Conservation (phyloP, 768 basidiomycete genomes). For the Naganishia kalamii region DNA sequence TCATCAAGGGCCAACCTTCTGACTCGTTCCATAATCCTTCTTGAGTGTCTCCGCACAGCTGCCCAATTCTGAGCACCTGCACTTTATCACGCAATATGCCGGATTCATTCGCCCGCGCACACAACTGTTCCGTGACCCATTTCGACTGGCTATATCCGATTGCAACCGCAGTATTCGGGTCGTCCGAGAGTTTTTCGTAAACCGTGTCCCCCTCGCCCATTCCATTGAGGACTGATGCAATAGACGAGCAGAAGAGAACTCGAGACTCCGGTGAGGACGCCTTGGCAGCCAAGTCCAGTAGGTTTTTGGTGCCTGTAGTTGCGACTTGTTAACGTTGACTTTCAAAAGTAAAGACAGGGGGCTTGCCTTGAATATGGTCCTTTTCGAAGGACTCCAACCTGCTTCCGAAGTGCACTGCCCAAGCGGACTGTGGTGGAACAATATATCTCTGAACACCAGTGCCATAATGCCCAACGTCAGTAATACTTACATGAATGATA, state of each 20-base stretch:
- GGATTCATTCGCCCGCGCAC: conserved; percentile 25
- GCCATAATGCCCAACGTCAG: neutral
- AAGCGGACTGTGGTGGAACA: conserved; percentile 33
- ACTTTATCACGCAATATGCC: conserved; percentile 22
- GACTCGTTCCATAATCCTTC: conserved; percentile 43
- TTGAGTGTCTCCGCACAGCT: conserved; percentile 43
- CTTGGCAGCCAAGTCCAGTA: conserved; percentile 27
- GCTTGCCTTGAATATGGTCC: conserved; percentile 36
- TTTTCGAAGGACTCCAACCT: conserved; percentile 37
- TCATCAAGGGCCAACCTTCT: conserved; percentile 46
- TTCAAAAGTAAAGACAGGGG: neutral
- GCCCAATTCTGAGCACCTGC: conserved; percentile 37
- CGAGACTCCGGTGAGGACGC: conserved; percentile 16
- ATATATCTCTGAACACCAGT: neutral
- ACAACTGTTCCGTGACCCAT: conserved; percentile 43
- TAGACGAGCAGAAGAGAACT: conserved; percentile 43
- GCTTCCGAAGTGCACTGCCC: conserved; percentile 43
- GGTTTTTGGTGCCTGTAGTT: conserved; percentile 29
- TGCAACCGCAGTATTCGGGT: conserved; percentile 35
- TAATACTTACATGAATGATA: conserved; percentile 35
- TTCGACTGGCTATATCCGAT: conserved; percentile 46
- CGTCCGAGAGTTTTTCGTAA: conserved; percentile 28
- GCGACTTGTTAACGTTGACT: neutral
- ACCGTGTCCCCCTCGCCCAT: conserved; percentile 4
- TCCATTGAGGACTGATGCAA: conserved; percentile 37